Base-by-base conservation (phyloP, 495 filamentous ascomycete genomes). In the Penicillium manginii region DNA sequence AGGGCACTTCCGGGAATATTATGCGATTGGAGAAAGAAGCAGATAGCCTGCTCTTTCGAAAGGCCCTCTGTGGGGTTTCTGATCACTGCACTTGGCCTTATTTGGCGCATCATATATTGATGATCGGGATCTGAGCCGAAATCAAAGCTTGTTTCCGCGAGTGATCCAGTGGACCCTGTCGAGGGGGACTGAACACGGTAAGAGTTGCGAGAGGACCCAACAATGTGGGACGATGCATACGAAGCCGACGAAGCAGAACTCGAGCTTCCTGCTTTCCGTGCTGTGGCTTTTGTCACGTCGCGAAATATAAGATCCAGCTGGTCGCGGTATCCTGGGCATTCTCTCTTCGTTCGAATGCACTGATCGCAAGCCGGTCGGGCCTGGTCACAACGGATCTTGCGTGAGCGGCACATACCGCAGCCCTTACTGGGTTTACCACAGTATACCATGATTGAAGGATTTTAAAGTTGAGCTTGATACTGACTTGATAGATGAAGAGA, bases 321-420 rank as follows among this genome's bases (percentile, higher is more conserved):
- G 53, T 70, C 64, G 10, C 67, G 66, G 56, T 71, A 74, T 0
- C 72, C 72, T 8, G 60, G 50, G 54, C 72, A 74, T 59, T 69
- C 35, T 15, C 57, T 43, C 12, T 61, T 60, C 11, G 64, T 64
- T 54, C 67, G 62, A 12, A 62, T 51, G 22, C 45, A 47, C 12
- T 47, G 18, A 47, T 22, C 21, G 46, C 73, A 75, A 5, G 59
- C 64, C 4, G 72, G 72, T 19, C 47, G 61, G 26, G 53, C 61
- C 40, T 68, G 58, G 52, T 74, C 70, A 51, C 72, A 74, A 4
- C 46, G 15, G 3, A 57, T 57, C 31, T 57, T 57, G 45, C 54
- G 54, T 15, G 18, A 29, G 32, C 54, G 54, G 18, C 54, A 57
- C 42, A 49, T 57, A 17, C 45, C 46, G 22, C 54, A 57, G 21